A percentile compares a stretch with the other conserved stretches of the same genome.
These are phyloP conservation scores for Yamadazyma taylorii DNA, from an alignment of 1,139 yeast species.

Conservation along the genomic window DNA sequence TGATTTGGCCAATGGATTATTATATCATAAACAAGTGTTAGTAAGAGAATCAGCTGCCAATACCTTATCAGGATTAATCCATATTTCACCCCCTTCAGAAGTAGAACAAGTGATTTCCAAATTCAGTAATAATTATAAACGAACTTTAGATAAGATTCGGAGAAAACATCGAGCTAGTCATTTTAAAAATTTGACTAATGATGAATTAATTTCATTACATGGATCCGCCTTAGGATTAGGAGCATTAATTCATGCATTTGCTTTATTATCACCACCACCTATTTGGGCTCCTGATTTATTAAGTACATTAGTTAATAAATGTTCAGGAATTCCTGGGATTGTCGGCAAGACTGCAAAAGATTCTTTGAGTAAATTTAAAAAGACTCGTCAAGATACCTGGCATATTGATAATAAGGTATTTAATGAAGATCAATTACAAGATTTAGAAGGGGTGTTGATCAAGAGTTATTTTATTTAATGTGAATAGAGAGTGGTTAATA, in stretches of 20 bases:
- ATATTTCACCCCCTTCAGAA: constrained; percentile 67
- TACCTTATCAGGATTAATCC: constrained; percentile 78
- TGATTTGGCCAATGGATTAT: constrained; percentile 49
- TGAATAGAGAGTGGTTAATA: constrained; percentile 21
- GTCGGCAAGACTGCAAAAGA: constrained; percentile 87
- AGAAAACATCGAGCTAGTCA: constrained; percentile 31
- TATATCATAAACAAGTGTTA: constrained; percentile 69
- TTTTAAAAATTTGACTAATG: constrained; percentile 32
- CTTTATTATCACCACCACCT: constrained; percentile 91
- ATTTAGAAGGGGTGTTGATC: constrained; percentile 92
- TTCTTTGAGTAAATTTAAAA: constrained; percentile 80
- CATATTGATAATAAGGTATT: constrained; percentile 81
- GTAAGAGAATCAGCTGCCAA: constrained; percentile 76
- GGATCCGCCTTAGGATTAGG: constrained; percentile 92
- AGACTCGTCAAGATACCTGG: constrained; percentile 96
- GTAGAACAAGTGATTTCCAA: constrained; percentile 34
- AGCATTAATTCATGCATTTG: constrained; percentile 85
- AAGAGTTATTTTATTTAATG: constrained; percentile 75
- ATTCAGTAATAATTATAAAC: constrained; percentile 25
- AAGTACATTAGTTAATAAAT: constrained; percentile 65
- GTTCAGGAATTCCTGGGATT: constrained; percentile 70
- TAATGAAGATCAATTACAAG: constrained; percentile 78
- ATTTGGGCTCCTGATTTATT: constrained; percentile 80
- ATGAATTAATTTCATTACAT: constrained; percentile 58
- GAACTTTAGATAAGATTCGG: constrained; percentile 33